Conservation (phyloP, 148 eudicot genomes). For the Chenopodium formosanum region DNA sequence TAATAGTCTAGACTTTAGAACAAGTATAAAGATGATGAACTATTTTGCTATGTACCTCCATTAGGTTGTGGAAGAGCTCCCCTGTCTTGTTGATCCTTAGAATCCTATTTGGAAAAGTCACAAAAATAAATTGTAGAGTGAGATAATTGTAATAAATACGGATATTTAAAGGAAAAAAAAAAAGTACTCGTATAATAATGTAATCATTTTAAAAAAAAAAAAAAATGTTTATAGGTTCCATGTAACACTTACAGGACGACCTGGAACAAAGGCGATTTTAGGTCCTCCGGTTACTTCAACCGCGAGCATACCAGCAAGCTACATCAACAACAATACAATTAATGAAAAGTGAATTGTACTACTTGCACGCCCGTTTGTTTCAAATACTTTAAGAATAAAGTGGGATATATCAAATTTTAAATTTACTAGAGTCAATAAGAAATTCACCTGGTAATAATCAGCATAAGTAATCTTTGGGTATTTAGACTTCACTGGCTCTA, state of each 20-base stretch:
- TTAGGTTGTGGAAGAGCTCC: conserved; percentile 81
- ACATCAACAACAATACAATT: conserved; percentile 5
- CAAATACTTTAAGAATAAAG: neutral
- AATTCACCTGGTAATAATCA: conserved; percentile 74
- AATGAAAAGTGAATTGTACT: too few species aligned
- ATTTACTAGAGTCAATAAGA: neutral
- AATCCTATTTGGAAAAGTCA: conserved; percentile 43
- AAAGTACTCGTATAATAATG: neutral
- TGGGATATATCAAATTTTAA: neutral
- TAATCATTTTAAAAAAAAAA: neutral
- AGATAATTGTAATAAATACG: too few species aligned
- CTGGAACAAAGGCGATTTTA: conserved; percentile 59
- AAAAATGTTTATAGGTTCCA: neutral
- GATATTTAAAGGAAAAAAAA: too few species aligned
- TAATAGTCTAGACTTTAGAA: neutral
- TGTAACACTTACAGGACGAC: conserved; percentile 52
- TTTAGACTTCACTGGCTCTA: conserved; percentile 66
- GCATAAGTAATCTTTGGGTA: conserved; percentile 71
- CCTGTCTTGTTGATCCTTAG: conserved; percentile 45
- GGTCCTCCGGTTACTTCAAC: conserved; percentile 91
- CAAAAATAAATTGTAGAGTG: neutral
- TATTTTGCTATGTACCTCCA: conserved; percentile 39
- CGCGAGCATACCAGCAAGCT: conserved; percentile 93
- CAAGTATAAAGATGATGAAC: neutral
- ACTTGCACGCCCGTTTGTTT: too few species aligned